Conservation (phyloP, 371 early-diverging fungal genomes). For the Mucor mucedo region DNA sequence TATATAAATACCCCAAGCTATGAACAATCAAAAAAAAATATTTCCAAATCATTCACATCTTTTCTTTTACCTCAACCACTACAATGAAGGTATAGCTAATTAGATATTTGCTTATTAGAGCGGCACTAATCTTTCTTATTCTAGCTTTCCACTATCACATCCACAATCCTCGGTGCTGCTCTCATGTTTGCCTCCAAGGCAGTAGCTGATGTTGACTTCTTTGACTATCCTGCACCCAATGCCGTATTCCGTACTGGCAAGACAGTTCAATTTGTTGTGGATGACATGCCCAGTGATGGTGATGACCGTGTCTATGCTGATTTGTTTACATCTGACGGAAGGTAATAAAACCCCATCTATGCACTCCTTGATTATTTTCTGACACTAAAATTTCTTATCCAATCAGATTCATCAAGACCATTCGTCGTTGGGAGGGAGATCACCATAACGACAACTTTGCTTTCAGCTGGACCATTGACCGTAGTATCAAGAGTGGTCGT, state of each 20-base stretch:
- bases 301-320: conserved; percentile 19
- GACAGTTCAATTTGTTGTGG: conserved; percentile 17
- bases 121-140: too few species aligned
- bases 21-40: not conserved
- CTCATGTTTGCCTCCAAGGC: conserved; percentile 14
- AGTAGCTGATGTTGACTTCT: conserved; percentile 20
- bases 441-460: conserved; percentile 18
- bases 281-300: conserved; percentile 22
- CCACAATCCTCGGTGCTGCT: conserved; percentile 6
- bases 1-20: not conserved
- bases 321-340: conserved; percentile 17
- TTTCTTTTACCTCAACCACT: not conserved
- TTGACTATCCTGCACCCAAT: conserved; percentile 10
- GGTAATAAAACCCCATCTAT: too few species aligned
- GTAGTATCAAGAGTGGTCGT: conserved; percentile 13
- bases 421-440: conserved; percentile 5
- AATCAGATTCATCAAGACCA: conserved; percentile 15
- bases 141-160: conserved; percentile 22
- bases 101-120: too few species aligned
- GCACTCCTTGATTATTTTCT: too few species aligned
- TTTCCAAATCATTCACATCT: not conserved
- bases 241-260: conserved; percentile 11
- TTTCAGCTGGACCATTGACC: conserved; percentile 17
- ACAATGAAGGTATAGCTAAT: too few species aligned
- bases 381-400: too few species aligned